Percentiles rank a stretch among this genome's conserved stretches.
phyloP scores from a whole-genome alignment of 805 yeast species.

The Wickerhamiella australiensis region DNA sequence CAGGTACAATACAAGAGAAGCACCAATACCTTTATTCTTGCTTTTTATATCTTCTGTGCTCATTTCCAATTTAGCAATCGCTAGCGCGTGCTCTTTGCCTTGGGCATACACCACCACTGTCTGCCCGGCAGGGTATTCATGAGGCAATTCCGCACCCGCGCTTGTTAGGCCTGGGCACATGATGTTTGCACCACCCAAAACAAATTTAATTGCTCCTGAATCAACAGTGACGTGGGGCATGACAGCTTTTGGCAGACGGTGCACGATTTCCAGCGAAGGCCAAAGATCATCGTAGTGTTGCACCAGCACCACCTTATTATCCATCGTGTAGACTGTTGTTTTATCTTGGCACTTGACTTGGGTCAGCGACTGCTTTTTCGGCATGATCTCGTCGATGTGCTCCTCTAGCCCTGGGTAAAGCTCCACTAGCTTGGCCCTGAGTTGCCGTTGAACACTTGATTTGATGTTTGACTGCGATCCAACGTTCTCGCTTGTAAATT shows the following conservation, averaged over 20 bases:
- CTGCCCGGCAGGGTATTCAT: conserved; percentile 51
- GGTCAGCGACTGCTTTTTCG: conserved; percentile 75
- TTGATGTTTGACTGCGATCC: conserved; percentile 86
- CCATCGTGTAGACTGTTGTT: conserved; percentile 62
- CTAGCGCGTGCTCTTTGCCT: conserved; percentile 83
- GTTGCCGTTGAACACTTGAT: conserved; percentile 86
- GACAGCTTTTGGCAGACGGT: conserved; percentile 44
- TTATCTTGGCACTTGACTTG: conserved; percentile 82
- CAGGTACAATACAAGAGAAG: conserved; percentile 67
- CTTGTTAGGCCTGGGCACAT: conserved; percentile 93
- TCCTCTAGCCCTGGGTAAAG: conserved; percentile 68
- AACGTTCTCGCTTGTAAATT: conserved; percentile 73
- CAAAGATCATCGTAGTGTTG: conserved; percentile 72
- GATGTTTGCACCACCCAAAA: conserved; percentile 88
- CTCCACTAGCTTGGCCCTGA: conserved; percentile 57
- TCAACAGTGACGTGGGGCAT: conserved; percentile 87
- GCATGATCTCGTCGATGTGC: conserved; percentile 67
- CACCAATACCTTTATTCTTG: conserved; percentile 78
- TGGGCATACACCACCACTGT: conserved; percentile 79
- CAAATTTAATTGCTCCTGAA: conserved; percentile 92
- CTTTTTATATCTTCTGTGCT: conserved; percentile 77
- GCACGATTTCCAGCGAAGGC: conserved; percentile 47
- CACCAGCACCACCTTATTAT: conserved; percentile 60
- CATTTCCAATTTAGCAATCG: conserved; percentile 80
- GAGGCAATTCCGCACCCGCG: conserved; percentile 73